Evolutionary conservation across 768 basidiomycete species (phyloP).

Genomic region (Auriscalpium vulgare): DNA sequence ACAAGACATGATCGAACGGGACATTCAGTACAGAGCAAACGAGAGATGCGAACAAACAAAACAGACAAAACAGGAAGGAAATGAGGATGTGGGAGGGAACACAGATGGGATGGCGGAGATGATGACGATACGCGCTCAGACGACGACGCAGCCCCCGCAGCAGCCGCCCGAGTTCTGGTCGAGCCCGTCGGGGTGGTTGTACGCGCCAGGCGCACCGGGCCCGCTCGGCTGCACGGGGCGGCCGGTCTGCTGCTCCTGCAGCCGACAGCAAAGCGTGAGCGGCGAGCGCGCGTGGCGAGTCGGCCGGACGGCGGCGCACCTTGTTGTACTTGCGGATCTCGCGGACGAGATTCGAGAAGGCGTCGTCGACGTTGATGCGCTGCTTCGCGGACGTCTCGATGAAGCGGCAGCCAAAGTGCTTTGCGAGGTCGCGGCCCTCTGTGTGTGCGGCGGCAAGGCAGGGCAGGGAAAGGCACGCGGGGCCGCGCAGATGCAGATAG

Average conservation of each 20-base stretch:
- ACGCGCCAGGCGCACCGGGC: constrained; percentile 39
- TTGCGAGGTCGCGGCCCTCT: constrained; percentile 98
- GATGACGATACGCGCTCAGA: constrained; percentile 18
- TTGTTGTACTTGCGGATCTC: constrained; percentile 94
- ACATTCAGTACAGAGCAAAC: too few relatives aligned
- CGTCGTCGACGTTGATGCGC: constrained; percentile 94
- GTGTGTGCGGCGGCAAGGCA: constrained; percentile 2
- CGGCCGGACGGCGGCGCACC: constrained; percentile 31
- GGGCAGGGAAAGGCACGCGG: too few relatives aligned
- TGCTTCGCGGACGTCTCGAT: constrained; percentile 96
- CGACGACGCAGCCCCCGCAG: constrained; percentile 70
- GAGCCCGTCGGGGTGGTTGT: constrained; percentile 36
- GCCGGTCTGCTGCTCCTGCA: constrained; percentile 71
- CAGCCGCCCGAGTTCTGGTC: constrained; percentile 54
- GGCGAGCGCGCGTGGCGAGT: too few relatives aligned
- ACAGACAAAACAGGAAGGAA: too few relatives aligned
- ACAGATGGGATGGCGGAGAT: too few relatives aligned
- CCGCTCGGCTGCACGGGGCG: constrained; percentile 50
- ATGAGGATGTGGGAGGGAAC: too few relatives aligned
- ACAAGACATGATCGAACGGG: too few relatives aligned
- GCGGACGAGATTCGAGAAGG: constrained; percentile 87
- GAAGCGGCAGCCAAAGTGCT: constrained; percentile 90
- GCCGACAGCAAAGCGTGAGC: neutral
- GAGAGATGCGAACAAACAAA: too few relatives aligned
- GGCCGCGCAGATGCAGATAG: too few relatives aligned